These are phyloP conservation scores for Chaetomium sp. DNA, from an alignment of 2,329 filamentous ascomycete genomes.

Conservation along the genomic window DNA sequence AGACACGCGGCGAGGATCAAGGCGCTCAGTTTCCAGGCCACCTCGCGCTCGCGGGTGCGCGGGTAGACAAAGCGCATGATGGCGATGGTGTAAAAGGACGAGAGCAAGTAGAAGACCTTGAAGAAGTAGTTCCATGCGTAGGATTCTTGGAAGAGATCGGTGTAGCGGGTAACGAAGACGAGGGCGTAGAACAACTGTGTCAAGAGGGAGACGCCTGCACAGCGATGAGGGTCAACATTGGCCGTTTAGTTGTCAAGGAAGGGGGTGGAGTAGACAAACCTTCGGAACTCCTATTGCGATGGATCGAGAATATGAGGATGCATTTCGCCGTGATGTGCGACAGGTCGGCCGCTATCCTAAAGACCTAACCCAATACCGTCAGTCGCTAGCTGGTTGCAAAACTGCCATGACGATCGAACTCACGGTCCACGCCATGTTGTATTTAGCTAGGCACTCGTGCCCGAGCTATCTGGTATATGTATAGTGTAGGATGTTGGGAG, in stretches of 20 bases:
- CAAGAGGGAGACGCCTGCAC: conserved; percentile 81
- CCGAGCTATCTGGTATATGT: not conserved
- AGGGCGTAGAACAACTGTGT: conserved; percentile 84
- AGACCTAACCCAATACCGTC: conserved; percentile 50
- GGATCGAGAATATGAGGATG: conserved; percentile 88
- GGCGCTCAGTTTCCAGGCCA: conserved; percentile 88
- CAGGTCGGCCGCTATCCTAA: conserved; percentile 81
- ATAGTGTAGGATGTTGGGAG: not conserved
- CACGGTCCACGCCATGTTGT: conserved; percentile 34
- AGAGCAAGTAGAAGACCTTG: conserved; percentile 85
- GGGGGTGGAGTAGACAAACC: conserved; percentile 47
- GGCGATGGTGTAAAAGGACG: conserved; percentile 82
- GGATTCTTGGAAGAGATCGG: conserved; percentile 70
- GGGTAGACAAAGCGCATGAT: conserved; percentile 87
- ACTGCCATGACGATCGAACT: conserved; percentile 2
- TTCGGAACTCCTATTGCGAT: conserved; percentile 84
- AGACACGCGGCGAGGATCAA: conserved; percentile 67
- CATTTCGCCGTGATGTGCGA: conserved; percentile 85
- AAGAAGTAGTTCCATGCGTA: conserved; percentile 73
- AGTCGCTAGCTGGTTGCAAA: conserved; percentile 34
- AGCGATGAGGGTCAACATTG: conserved; percentile 25
- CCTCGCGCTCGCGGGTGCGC: conserved; percentile 84
- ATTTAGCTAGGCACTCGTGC: conserved; percentile 3
- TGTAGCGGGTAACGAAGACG: conserved; percentile 85
- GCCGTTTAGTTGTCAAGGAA: not conserved